Evolutionary conservation across 2,329 filamentous ascomycete species (phyloP).

Genomic region (Venturiaceae sp.): DNA sequence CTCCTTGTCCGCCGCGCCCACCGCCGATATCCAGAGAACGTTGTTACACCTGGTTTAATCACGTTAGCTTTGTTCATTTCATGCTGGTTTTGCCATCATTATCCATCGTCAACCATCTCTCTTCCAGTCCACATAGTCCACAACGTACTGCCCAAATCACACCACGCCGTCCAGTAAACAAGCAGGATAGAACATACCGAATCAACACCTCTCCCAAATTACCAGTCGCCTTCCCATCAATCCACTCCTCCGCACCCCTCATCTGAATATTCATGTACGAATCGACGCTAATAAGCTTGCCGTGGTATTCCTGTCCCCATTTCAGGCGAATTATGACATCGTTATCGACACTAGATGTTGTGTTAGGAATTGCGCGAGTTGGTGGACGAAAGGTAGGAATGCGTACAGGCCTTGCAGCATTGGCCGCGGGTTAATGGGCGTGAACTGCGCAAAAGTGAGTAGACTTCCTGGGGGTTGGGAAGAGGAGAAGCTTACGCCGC

Average conservation of each 20-base stretch:
- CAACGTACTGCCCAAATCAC: too few species aligned
- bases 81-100: neutral
- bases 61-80: conserved; percentile 1
- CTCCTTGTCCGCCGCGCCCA: conserved; percentile 36
- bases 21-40: conserved; percentile 77
- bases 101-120: neutral
- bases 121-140: neutral
- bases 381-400: conserved; percentile 3
- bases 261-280: conserved; percentile 99
- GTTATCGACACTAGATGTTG: conserved; percentile 62
- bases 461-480: neutral
- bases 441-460: conserved; percentile 42
- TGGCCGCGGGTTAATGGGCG: conserved; percentile 92
- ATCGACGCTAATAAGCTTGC: conserved; percentile 83
- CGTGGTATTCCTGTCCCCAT: conserved; percentile 98
- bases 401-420: conserved; percentile 87
- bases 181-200: conserved; percentile 40
- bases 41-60: conserved; percentile 68
- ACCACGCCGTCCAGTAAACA: neutral
- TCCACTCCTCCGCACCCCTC: conserved; percentile 81
- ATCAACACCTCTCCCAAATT: conserved; percentile 87
- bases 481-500: neutral
- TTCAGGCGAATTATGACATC: conserved; percentile 87
- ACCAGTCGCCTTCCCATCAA: conserved; percentile 77
- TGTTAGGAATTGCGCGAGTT: neutral